Percentiles rank a stretch among this genome's conserved stretches.
These are phyloP conservation scores for Mortierella sp. DNA, from an alignment of 371 early-diverging fungal species.

Conservation along the genomic window DNA sequence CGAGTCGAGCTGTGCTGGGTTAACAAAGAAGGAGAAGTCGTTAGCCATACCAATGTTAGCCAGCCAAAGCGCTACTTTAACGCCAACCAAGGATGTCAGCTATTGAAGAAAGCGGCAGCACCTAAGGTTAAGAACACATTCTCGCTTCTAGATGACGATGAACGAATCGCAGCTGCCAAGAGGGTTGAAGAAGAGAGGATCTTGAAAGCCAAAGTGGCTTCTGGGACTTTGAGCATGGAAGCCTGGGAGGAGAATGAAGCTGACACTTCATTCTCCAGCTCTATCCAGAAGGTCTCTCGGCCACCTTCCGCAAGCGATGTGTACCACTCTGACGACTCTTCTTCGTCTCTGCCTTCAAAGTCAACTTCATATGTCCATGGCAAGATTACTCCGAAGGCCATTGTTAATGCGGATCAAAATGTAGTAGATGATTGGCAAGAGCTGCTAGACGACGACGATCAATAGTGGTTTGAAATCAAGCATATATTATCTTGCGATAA, in stretches of 20 bases:
- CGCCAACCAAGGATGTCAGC: conserved; percentile 20
- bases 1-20: conserved; percentile 74
- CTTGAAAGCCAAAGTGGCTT: conserved; percentile 44
- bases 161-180: conserved; percentile 41
- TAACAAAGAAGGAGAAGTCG: conserved; percentile 65
- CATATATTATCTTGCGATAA: not conserved
- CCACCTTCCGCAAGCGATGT: conserved; percentile 13
- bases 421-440: conserved; percentile 55
- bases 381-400: conserved; percentile 14
- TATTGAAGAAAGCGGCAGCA: conserved; percentile 22
- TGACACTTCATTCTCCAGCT: not conserved
- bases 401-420: conserved; percentile 26
- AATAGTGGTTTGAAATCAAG: not conserved
- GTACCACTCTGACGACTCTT: conserved; percentile 5
- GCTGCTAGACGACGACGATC: conserved; percentile 35
- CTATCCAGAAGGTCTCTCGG: not conserved
- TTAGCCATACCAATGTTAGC: conserved; percentile 21
- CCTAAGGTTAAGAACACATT: conserved; percentile 43
- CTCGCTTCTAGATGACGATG: conserved; percentile 48
- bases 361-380: not conserved
- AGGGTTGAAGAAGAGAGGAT: conserved; percentile 45
- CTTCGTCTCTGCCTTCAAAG: conserved; percentile 1
- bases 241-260: conserved; percentile 47
- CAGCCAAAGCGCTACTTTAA: conserved; percentile 35
- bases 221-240: conserved; percentile 47